phyloP scores from a whole-genome alignment of 208 protist genomes.

The Blechomonas ayalai region DNA sequence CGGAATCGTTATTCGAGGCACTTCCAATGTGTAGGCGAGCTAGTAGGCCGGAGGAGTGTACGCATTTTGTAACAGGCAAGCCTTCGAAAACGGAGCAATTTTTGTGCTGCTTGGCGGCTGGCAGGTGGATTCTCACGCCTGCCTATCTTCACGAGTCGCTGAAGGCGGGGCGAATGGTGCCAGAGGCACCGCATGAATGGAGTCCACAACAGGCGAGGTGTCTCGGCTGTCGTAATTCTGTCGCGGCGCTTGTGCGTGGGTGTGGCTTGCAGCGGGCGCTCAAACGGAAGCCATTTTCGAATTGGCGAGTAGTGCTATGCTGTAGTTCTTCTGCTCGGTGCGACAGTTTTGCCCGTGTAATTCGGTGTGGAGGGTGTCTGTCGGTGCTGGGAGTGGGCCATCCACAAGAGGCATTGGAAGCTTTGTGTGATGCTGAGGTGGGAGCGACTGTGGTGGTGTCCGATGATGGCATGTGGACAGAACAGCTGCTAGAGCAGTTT shows the following conservation, averaged over 20 bases:
- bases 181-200: slow-evolving; percentile 50
- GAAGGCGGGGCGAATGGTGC: slow-evolving; percentile 20
- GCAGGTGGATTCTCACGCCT: slow-evolving; percentile 60
- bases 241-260: slow-evolving; percentile 25
- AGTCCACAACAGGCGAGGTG: slow-evolving; percentile 14
- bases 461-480: slow-evolving; percentile 42
- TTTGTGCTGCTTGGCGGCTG: slow-evolving; percentile 43
- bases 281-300: slow-evolving; percentile 21
- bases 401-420: too few relatives aligned
- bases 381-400: too few relatives aligned
- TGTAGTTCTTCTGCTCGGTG: slow-evolving; percentile 20
- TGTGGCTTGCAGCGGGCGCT: slow-evolving; percentile 33
- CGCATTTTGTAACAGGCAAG: slow-evolving; percentile 59
- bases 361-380: slow-evolving; percentile 40
- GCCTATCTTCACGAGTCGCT: slow-evolving; percentile 29
- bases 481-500: slow-evolving; percentile 26
- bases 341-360: slow-evolving; percentile 41
- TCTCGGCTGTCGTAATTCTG: slow-evolving; percentile 13
- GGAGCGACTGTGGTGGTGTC: slow-evolving; percentile 33
- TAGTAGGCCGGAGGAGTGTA: slow-evolving; percentile 44
- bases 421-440: too few relatives aligned
- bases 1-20: not conserved
- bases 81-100: slow-evolving; percentile 54
- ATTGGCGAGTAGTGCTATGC: slow-evolving; percentile 40
- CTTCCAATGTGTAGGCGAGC: not conserved